Percentiles rank a stretch among this genome's conserved stretches.
phyloP scores from a whole-genome alignment of 768 basidiomycete species.

The Suillus subluteus region DNA sequence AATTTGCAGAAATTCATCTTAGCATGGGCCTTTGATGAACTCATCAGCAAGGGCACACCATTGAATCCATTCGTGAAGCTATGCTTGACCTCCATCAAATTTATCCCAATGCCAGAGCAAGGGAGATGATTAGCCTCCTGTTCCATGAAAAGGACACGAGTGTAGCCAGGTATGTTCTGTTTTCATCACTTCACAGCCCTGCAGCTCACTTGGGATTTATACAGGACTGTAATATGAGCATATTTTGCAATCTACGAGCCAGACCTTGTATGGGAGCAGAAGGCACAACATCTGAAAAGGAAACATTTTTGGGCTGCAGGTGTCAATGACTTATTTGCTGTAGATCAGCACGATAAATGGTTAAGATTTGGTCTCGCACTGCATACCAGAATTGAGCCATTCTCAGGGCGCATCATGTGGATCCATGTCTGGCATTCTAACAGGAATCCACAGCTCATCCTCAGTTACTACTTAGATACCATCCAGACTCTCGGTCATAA shows the following conservation, averaged over 20 bases:
- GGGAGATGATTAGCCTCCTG: neutral
- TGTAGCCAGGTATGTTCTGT: neutral
- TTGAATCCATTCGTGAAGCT: neutral
- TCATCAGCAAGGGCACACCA: neutral
- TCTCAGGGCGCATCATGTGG: neutral
- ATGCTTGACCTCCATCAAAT: neutral
- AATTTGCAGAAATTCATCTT: neutral
- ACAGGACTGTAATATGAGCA: neutral
- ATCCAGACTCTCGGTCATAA: neutral
- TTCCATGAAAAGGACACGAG: neutral
- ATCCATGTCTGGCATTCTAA: neutral
- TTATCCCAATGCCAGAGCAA: neutral
- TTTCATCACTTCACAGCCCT: neutral
- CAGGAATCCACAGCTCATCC: neutral
- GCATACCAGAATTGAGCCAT: neutral
- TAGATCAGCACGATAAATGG: neutral
- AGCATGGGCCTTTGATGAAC: neutral
- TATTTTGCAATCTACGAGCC: neutral
- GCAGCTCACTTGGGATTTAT: neutral
- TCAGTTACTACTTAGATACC: neutral
- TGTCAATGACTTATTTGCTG: neutral
- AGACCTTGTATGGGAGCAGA: neutral
- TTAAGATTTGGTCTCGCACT: neutral
- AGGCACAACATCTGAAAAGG: neutral
- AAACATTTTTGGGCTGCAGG: neutral